A percentile compares a stretch with the other conserved stretches of the same genome.
These are phyloP conservation scores for Penicillium roqueforti DNA, from an alignment of 495 filamentous ascomycete species.

Conservation along the genomic window DNA sequence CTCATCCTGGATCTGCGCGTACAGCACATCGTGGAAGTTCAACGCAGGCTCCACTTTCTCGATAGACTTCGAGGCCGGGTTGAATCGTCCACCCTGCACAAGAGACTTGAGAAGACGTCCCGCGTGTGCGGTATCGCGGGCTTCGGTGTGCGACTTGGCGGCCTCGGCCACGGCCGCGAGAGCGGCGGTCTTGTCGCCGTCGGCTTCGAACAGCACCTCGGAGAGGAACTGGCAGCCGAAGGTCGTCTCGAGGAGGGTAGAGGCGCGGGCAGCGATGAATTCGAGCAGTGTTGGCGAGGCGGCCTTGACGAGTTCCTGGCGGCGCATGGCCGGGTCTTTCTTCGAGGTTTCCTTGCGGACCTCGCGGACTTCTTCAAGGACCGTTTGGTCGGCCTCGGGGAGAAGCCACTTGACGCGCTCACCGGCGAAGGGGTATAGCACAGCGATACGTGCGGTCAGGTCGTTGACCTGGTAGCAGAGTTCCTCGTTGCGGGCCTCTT, in stretches of 20 bases:
- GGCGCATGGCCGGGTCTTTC: slow-evolving; percentile 74
- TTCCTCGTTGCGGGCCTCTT: slow-evolving; percentile 54
- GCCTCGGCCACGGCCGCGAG: slow-evolving; percentile 67
- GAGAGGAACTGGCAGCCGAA: slow-evolving; percentile 84
- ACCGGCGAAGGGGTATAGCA: slow-evolving; percentile 80
- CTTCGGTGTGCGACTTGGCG: slow-evolving; percentile 58
- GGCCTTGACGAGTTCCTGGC: slow-evolving; percentile 65
- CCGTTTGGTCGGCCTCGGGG: slow-evolving; percentile 53
- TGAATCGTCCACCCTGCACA: slow-evolving; percentile 80
- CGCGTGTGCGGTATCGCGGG: slow-evolving; percentile 54
- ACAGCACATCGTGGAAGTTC: slow-evolving; percentile 73
- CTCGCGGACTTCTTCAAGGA: slow-evolving; percentile 70
- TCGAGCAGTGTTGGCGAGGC: slow-evolving; percentile 60
- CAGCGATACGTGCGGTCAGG: slow-evolving; percentile 66
- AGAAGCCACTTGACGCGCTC: slow-evolving; percentile 67
- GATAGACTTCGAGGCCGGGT: slow-evolving; percentile 62
- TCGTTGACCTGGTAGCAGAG: slow-evolving; percentile 61
- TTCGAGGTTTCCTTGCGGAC: slow-evolving; percentile 79
- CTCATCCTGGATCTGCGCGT: slow-evolving; percentile 67
- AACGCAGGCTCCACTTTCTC: slow-evolving; percentile 70
- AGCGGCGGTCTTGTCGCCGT: slow-evolving; percentile 66
- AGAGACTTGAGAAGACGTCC: slow-evolving; percentile 89
- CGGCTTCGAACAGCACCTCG: slow-evolving; percentile 74
- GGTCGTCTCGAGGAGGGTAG: slow-evolving; percentile 61
- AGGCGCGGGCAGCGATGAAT: slow-evolving; percentile 63